phyloP scores from a whole-genome alignment of 2,329 filamentous ascomycete genomes.

The Seiridium cupressi region DNA sequence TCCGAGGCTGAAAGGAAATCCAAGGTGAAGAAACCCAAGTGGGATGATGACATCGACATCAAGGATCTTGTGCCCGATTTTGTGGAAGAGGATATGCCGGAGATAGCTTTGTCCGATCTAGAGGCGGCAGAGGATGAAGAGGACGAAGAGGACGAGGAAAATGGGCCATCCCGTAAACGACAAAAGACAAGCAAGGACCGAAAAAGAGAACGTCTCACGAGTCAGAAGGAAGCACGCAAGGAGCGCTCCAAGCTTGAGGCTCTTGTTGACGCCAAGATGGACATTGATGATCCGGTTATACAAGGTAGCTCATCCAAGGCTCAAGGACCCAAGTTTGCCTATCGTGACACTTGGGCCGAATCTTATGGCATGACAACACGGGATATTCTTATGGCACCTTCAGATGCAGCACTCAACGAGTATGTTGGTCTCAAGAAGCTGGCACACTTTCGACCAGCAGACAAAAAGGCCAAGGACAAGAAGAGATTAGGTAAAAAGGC shows the following conservation, averaged over 20 bases:
- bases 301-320: conserved; percentile 34
- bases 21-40: conserved; percentile 77
- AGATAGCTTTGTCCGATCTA: conserved; percentile 55
- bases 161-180: conserved; percentile 48
- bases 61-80: conserved; percentile 88
- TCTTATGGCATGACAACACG: conserved; percentile 85
- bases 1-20: conserved; percentile 58
- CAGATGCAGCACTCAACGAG: conserved; percentile 81
- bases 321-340: conserved; percentile 65
- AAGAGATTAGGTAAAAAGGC: conserved; percentile 93
- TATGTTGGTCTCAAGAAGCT: conserved; percentile 95
- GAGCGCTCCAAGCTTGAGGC: conserved; percentile 83
- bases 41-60: conserved; percentile 98
- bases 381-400: conserved; percentile 87
- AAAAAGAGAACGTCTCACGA: conserved; percentile 55
- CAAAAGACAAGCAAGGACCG: conserved; percentile 59
- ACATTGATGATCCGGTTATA: conserved; percentile 66
- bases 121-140: conserved; percentile 41
- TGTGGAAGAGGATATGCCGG: conserved; percentile 61
- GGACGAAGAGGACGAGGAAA: conserved; percentile 36
- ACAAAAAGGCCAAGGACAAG: conserved; percentile 86
- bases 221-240: conserved; percentile 71
- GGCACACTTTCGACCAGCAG: conserved; percentile 80
- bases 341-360: conserved; percentile 89
- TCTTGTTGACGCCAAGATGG: conserved; percentile 78